phyloP scores from a whole-genome alignment of 352 stramenopile genomes.

The Pythium sukuiense region DNA sequence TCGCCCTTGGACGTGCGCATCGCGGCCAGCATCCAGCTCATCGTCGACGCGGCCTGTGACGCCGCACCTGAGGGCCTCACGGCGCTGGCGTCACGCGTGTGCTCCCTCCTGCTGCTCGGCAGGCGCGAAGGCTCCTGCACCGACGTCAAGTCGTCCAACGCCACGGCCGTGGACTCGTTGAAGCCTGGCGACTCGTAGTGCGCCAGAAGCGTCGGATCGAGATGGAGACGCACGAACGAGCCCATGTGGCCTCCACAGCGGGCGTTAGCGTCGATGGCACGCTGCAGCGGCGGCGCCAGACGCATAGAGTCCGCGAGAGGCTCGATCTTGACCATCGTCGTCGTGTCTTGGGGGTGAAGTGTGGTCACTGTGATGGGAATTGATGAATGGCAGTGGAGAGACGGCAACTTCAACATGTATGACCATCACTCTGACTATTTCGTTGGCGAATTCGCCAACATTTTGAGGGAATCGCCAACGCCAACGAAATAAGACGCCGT shows the following conservation, averaged over 20 bases:
- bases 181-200: conserved; percentile 26
- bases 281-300: not conserved
- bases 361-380: not conserved
- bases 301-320: not conserved
- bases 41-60: not conserved
- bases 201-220: conserved; percentile 21
- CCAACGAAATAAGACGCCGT: conserved; percentile 1
- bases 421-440: conserved; percentile 26
- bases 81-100: not conserved
- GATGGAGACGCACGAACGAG: conserved; percentile 13
- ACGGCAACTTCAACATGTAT: conserved; percentile 18
- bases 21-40: conserved; percentile 14
- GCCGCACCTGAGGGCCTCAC: not conserved
- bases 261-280: not conserved
- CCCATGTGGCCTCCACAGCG: not conserved
- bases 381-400: conserved; percentile 2
- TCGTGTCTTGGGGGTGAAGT: not conserved
- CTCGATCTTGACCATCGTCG: not conserved
- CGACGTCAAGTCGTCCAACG: conserved; percentile 15
- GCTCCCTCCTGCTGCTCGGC: not conserved
- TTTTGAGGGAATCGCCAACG: not conserved
- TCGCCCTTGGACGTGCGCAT: conserved; percentile 10
- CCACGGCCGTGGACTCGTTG: conserved; percentile 20
- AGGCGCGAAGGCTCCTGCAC: not conserved
- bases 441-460: not conserved